Base-by-base conservation (phyloP, 805 yeast species). In the Huiozyma sinensis region DNA sequence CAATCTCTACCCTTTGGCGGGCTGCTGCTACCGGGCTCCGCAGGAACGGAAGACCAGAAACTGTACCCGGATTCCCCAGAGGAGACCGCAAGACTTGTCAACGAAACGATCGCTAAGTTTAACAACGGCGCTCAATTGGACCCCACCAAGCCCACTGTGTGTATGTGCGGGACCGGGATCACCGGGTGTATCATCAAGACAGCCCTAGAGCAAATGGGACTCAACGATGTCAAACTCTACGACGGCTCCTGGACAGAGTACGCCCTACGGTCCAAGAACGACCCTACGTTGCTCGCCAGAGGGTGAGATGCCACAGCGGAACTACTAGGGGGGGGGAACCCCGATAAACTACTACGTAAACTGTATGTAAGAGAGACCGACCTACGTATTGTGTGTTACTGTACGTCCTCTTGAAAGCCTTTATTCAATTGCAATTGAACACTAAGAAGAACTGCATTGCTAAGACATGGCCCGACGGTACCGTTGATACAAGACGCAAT, bases 131-230 rank as follows among this genome's bases (percentile, higher is more conserved):
- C 13, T 8, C 37, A 11, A 12, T 11, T 31, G 11, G 33, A 9
- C 5, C 24, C 28, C 27, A 17, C 27, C n/a, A 13, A 28, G 29
- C 30, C 31, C 6, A 28, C 27, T 11, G 39, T 42, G 5, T 31
- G 28, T 36, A 78, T 85, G 85, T 92, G 98, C 60, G 98, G 97
- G 29, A 82, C 97, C 0, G 98, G 97, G 39, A 97, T 92, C 40
- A 81, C 97, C 8, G 97, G 97, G 0, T 86, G 90, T 50, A 79
- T 92, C 36, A 72, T 90, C 39, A 82, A 84, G 62, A 68, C 82
- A 7, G 97, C 95, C 1, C 60, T 83, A 36, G 79, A 77, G 45
- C 56, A 66, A n/a, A 69, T 75, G 8, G 79, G 77, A 0, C 65
- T 69, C 30, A 61, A 67, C 36, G 58, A 69, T 13, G 66, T 81